A percentile compares a stretch with the other conserved stretches of the same genome.
phyloP scores from a whole-genome alignment of 441 rosid species.

The Arabidopsis lyrata region DNA sequence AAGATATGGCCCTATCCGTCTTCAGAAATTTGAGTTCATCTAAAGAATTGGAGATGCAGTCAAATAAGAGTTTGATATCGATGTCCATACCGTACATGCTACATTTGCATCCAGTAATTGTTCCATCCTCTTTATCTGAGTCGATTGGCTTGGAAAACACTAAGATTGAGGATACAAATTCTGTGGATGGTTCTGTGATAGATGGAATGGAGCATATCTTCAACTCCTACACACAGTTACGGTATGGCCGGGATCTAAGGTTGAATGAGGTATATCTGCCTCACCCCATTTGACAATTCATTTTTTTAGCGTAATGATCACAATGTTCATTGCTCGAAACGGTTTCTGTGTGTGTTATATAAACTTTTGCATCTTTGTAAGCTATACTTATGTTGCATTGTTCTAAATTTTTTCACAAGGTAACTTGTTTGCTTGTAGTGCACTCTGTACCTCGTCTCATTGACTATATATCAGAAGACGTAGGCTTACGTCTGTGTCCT shows the following conservation, averaged over 20 bases:
- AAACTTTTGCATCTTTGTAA: constrained; percentile 25
- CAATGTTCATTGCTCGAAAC: constrained; percentile 24
- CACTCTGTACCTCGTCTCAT: constrained; percentile 13
- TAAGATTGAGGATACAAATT: constrained; percentile 83
- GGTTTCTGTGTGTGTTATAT: constrained; percentile 15
- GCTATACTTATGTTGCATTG: constrained; percentile 11
- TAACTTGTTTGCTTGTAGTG: constrained; percentile 19
- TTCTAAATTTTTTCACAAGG: constrained; percentile 12
- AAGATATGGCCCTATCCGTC: constrained; percentile 86
- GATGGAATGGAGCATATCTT: constrained; percentile 99
- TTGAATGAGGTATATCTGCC: constrained; percentile 81
- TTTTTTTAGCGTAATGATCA: neutral
- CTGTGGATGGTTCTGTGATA: constrained; percentile 74
- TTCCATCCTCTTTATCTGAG: constrained; percentile 85
- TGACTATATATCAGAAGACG: constrained; percentile 9
- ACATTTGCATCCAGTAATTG: constrained; percentile 93
- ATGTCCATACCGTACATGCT: constrained; percentile 97
- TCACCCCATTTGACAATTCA: neutral
- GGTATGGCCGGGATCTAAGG: constrained; percentile 94
- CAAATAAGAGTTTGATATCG: constrained; percentile 67
- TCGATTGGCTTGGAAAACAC: constrained; percentile 68
- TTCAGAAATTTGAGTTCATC: constrained; percentile 60
- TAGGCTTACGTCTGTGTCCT: constrained; percentile 6
- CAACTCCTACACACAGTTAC: constrained; percentile 84
- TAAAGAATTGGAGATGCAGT: constrained; percentile 67